These are phyloP conservation scores for Cadophora malorum DNA, from an alignment of 2,329 filamentous ascomycete genomes.

Conservation along the genomic window DNA sequence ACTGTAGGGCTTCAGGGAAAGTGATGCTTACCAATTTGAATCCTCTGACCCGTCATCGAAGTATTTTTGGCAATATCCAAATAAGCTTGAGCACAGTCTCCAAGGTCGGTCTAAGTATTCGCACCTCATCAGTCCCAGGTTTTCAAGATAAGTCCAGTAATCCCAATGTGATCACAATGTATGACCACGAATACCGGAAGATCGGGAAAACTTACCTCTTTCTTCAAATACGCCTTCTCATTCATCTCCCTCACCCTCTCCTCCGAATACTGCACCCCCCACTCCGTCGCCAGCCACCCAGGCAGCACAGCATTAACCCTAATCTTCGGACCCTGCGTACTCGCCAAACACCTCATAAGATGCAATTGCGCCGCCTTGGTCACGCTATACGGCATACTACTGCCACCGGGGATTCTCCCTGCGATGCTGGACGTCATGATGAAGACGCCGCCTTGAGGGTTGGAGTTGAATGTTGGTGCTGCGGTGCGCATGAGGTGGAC, in stretches of 20 bases:
- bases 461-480: conserved; percentile 62
- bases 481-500: conserved; percentile 62
- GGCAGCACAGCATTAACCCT: conserved; percentile 70
- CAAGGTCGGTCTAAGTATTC: conserved; percentile 51
- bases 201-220: conserved; percentile 48
- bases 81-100: conserved; percentile 62
- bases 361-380: conserved; percentile 60
- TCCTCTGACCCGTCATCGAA: conserved; percentile 45
- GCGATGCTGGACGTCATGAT: conserved; percentile 69
- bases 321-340: conserved; percentile 66
- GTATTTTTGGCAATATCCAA: conserved; percentile 59
- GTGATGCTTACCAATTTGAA: conserved; percentile 41
- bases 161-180: no score
- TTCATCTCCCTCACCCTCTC: conserved; percentile 57
- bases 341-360: conserved; percentile 68
- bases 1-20: neutral
- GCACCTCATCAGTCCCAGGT: neutral
- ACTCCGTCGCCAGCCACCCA: conserved; percentile 69
- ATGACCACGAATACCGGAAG: no score
- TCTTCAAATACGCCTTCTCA: conserved; percentile 60
- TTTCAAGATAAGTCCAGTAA: neutral
- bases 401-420: conserved; percentile 46
- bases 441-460: conserved; percentile 67
- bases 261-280: conserved; percentile 57
- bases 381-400: conserved; percentile 45